These are phyloP conservation scores for Exserohilum turcica DNA, from an alignment of 2,329 filamentous ascomycete genomes.

Conservation along the genomic window DNA sequence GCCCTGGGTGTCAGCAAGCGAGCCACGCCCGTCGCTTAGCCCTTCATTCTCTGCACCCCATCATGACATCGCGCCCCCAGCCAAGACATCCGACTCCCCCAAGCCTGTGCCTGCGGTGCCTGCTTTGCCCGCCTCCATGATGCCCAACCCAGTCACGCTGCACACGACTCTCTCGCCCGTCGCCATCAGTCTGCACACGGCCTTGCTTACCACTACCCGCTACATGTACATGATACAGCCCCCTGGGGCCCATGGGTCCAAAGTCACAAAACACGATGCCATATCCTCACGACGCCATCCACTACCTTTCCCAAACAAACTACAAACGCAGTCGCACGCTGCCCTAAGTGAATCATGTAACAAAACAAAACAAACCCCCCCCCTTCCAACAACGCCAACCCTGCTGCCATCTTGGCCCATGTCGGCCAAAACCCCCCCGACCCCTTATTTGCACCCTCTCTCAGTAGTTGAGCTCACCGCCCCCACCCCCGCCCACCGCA, in stretches of 20 bases:
- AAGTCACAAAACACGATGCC: constrained; percentile 1
- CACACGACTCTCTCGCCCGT: not conserved
- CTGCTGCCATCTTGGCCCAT: constrained; percentile 16
- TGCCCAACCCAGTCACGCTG: not conserved
- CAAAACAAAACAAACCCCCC: constrained; percentile 10
- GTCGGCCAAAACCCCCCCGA: constrained; percentile 3
- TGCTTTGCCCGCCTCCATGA: not conserved
- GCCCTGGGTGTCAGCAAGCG: not conserved
- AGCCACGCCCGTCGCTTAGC: constrained; percentile 2
- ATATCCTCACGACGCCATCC: constrained; percentile 12
- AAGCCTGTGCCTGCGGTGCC: not conserved
- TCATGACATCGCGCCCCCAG: not conserved
- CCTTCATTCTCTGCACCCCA: constrained; percentile 6
- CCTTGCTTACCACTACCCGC: constrained; percentile 5
- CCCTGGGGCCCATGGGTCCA: constrained; percentile 1
- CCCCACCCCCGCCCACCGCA: constrained; percentile 66
- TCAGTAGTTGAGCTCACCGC: constrained; percentile 88
- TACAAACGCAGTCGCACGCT: constrained; percentile 13
- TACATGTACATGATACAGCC: constrained; percentile 8
- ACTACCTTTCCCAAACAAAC: constrained; percentile 6
- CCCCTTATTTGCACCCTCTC: not conserved
- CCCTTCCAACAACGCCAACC: constrained; percentile 26
- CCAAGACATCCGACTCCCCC: constrained; percentile 3
- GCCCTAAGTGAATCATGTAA: constrained; percentile 20
- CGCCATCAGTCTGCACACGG: constrained; percentile 5